Percentiles rank a stretch among this genome's conserved stretches.
These are phyloP conservation scores for Phalaenopsis aphrodite DNA, from an alignment of 106 monocot species.

Conservation along the genomic window DNA sequence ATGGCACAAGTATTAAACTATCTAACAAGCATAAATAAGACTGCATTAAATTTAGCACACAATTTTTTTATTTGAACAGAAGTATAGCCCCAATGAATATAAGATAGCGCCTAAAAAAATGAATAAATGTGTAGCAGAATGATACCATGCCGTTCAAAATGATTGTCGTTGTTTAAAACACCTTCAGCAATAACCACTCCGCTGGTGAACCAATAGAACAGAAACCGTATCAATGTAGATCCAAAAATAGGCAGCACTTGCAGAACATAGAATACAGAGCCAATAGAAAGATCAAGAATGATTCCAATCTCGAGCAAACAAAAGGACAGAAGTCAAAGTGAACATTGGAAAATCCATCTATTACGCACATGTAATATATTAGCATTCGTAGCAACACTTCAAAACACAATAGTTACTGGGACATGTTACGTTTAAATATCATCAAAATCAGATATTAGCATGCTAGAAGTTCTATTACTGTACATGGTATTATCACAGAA, in stretches of 20 bases:
- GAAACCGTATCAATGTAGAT: background rate
- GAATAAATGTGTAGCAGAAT: background rate
- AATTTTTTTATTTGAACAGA: background rate
- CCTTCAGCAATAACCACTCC: slow-evolving; percentile 96
- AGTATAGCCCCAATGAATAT: background rate
- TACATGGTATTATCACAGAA: background rate
- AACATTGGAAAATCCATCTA: background rate
- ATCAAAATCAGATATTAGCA: background rate
- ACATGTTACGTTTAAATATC: background rate
- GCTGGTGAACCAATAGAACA: slow-evolving; percentile 21
- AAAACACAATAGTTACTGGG: background rate
- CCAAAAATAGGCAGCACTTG: background rate
- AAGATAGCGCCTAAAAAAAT: background rate
- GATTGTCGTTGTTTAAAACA: slow-evolving; percentile 44
- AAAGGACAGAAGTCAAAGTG: background rate
- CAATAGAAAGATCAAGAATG: background rate
- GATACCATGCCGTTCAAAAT: slow-evolving; percentile 77
- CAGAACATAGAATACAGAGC: background rate
- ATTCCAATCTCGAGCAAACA: background rate
- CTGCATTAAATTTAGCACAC: background rate
- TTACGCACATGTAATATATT: background rate
- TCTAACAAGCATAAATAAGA: background rate
- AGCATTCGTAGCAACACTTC: background rate
- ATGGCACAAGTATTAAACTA: background rate
- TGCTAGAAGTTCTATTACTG: background rate